Conservation (phyloP, 164 flowering plant genomes). For the Tetrastigma voinierianum region DNA sequence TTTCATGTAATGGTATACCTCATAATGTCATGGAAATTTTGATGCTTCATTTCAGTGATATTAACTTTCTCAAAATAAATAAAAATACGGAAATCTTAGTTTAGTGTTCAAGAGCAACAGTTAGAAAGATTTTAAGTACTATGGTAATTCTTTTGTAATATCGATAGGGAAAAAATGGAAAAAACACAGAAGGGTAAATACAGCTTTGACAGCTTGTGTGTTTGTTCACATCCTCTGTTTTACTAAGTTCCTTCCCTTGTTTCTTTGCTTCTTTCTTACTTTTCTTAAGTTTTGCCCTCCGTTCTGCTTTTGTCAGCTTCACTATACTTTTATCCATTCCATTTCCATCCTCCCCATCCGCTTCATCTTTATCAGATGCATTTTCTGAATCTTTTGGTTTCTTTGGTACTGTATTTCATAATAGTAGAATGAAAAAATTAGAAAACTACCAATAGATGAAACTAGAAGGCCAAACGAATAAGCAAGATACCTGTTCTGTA, state of each 20-base stretch:
- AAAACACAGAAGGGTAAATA: constrained; percentile 15
- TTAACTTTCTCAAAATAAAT: no score
- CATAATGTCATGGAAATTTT: no score
- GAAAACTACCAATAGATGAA: not conserved
- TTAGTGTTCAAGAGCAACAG: no score
- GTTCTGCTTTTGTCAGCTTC: constrained; percentile 75
- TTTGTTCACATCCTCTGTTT: constrained; percentile 38
- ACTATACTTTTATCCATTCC: constrained; percentile 30
- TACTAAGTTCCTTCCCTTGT: constrained; percentile 46
- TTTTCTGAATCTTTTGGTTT: constrained; percentile 27
- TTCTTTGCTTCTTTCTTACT: constrained; percentile 70
- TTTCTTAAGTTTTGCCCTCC: constrained; percentile 77
- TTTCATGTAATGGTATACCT: no score
- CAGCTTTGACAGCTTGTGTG: constrained; percentile 74
- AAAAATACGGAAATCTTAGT: no score
- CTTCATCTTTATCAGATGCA: constrained; percentile 33
- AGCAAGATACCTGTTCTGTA: constrained; percentile 53
- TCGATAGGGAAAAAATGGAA: not conserved
- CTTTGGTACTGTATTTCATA: constrained; percentile 36
- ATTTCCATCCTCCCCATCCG: constrained; percentile 14
- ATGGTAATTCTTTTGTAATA: no score
- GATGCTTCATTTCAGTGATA: no score
- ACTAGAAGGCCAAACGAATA: not conserved
- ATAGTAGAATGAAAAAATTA: not conserved
- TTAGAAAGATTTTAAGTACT: no score